Evolutionary conservation across 257 asterid genomes (phyloP).

Genomic region (Fraxinus anomala): DNA sequence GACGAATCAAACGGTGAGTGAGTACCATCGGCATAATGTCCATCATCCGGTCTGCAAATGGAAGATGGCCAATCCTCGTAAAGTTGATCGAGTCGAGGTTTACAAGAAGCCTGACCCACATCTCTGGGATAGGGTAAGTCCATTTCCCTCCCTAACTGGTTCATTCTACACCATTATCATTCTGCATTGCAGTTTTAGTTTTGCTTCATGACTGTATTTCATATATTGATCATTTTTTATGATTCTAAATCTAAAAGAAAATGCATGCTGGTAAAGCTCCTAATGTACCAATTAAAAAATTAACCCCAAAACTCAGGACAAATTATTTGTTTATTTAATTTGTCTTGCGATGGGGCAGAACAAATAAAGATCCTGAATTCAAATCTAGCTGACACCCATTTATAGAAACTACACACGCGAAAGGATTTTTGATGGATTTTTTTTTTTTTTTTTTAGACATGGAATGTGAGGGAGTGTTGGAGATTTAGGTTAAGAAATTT

Average conservation of each 20-base stretch:
- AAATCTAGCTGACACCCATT: too few relatives aligned
- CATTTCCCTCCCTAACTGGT: not conserved
- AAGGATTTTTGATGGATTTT: too few relatives aligned
- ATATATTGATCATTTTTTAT: not conserved
- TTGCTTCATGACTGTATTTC: not conserved
- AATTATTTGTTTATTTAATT: too few relatives aligned
- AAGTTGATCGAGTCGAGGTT: constrained; percentile 41
- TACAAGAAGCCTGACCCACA: constrained; percentile 57
- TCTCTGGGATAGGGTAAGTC: constrained; percentile 60
- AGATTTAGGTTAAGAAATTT: too few relatives aligned
- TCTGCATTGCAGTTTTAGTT: not conserved
- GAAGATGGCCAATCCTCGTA: constrained; percentile 47
- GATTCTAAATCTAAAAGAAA: not conserved
- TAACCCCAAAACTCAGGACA: too few relatives aligned
- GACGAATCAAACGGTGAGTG: constrained; percentile 40
- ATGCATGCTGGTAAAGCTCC: not conserved
- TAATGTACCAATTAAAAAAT: too few relatives aligned
- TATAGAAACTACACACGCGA: too few relatives aligned
- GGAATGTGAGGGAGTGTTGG: not conserved
- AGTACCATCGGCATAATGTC: constrained; percentile 40
- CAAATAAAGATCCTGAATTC: too few relatives aligned
- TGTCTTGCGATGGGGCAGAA: too few relatives aligned
- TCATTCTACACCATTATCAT: not conserved
- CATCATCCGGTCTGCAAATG: constrained; percentile 57
- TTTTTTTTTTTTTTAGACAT: too few relatives aligned